Percentiles rank a stretch among this genome's conserved stretches.
These are phyloP conservation scores for Lactarius akahatsu DNA, from an alignment of 768 basidiomycete species.

Conservation along the genomic window DNA sequence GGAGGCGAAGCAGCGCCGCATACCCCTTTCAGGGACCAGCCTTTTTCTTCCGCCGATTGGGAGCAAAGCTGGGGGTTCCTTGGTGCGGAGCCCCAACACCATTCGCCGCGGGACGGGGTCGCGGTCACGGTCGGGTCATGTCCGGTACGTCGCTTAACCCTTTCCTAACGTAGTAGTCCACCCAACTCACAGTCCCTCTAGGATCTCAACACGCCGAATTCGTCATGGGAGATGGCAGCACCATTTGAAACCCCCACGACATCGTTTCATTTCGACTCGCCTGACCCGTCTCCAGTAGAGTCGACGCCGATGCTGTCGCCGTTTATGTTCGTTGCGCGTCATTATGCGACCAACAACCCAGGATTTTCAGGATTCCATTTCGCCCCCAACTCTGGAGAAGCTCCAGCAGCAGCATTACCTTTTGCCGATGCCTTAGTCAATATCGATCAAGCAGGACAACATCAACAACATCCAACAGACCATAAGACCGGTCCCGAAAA, in stretches of 20 bases:
- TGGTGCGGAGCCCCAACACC: slow-evolving; percentile 1
- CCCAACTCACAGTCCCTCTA: slow-evolving; percentile 5
- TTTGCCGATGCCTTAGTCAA: not conserved
- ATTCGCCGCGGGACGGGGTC: not conserved
- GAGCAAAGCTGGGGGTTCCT: slow-evolving; percentile 9
- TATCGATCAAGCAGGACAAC: not conserved
- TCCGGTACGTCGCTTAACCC: slow-evolving; percentile 3
- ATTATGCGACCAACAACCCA: not conserved
- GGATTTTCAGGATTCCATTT: slow-evolving; percentile 10
- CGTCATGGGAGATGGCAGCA: not conserved
- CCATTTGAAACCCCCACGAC: not conserved
- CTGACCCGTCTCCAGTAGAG: slow-evolving; percentile 17
- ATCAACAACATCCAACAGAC: not conserved
- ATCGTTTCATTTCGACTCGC: slow-evolving; percentile 21
- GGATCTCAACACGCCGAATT: not conserved
- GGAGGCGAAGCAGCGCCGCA: not conserved
- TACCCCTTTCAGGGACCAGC: not conserved
- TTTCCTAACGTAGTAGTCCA: not conserved
- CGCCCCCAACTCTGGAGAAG: not conserved
- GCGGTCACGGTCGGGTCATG: not conserved
- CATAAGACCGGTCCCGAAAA: not conserved
- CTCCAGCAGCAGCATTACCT: not conserved
- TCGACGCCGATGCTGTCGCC: slow-evolving; percentile 9
- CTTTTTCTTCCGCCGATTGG: not conserved
- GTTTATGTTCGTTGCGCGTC: slow-evolving; percentile 15